Evolutionary conservation across 192 early-diverging fungal species (phyloP), one percentile per base, ranked within the genome.

Genomic region (Phlyctochytrium bullatum): DNA sequence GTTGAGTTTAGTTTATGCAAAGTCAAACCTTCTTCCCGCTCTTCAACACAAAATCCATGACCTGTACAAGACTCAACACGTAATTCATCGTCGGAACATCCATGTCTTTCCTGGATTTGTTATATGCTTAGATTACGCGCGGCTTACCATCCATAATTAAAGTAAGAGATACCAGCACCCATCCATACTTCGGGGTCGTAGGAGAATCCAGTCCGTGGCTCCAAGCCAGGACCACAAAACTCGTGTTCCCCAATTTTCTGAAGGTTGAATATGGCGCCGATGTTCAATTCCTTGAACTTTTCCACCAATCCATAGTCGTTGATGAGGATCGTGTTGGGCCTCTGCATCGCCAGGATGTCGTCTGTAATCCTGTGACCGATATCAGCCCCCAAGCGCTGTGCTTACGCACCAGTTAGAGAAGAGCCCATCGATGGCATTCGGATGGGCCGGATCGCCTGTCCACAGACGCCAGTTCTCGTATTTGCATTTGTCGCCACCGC

Each of bases 111-210:
- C 66, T 76, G 47, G 35, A 4, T 20, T 1, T 2, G 54, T 24
- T 29, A 6, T 29, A 16, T 16, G 29, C n/a, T 14, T 16, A 16
- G 6, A 58, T 23, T 58, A 6, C 24, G 4, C 12, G 6, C 56
- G 24, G 24, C 71, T 1, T 52, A 63, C 80, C 80, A 82, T 52
- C 80, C 80, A 70, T 80, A 83, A 36, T 70, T 74, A 56, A 77
- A 83, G 63, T 79, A 75, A 14, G 62, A 77, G 23, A 77, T 67
- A 36, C 77, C 81, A 0, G 35, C 72, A 36, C 73, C 61, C 76
- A 83, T 83, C 58, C 59, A 83, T 6, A 57, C 67, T 53, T 83
- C 81, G 12, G 78, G 76, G 20, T 62, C 58, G 66, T 83, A 83
- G 16, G 66, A 66, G 31, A 77, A 80, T 3, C 78, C 78, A 25